These are phyloP conservation scores for Aspergillus sergii DNA, from an alignment of 2,329 filamentous ascomycete genomes.

Conservation along the genomic window DNA sequence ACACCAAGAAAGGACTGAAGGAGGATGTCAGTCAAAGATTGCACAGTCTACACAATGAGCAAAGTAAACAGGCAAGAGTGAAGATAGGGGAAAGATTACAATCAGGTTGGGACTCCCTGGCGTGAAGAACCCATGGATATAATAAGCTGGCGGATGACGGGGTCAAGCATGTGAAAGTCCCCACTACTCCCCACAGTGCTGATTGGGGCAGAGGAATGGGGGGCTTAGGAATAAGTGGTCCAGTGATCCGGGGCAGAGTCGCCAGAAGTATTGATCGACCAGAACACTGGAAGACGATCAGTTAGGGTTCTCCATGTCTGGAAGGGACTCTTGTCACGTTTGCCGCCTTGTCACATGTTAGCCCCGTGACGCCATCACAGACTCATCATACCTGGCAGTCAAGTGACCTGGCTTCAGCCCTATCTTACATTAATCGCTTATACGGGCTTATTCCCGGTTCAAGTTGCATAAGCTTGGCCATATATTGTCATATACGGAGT, in stretches of 20 bases:
- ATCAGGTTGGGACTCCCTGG: not conserved
- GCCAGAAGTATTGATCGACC: not conserved
- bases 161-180: slow-evolving; percentile 28
- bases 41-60: not conserved
- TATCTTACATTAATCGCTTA: not conserved
- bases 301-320: not conserved
- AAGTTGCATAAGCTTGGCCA: too few relatives aligned
- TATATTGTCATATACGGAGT: not conserved
- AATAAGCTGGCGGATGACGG: slow-evolving; percentile 8
- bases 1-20: not conserved
- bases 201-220: slow-evolving; percentile 4
- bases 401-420: not conserved
- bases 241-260: slow-evolving; percentile 6
- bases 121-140: slow-evolving; percentile 13
- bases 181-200: slow-evolving; percentile 9
- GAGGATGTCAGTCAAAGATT: not conserved
- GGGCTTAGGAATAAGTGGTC: not conserved
- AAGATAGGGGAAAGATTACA: not conserved
- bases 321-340: not conserved
- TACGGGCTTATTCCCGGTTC: not conserved
- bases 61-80: not conserved
- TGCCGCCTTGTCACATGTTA: slow-evolving; percentile 3
- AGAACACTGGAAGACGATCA: not conserved
- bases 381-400: not conserved
- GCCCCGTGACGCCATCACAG: not conserved